These are phyloP conservation scores for Saturnispora bothae DNA, from an alignment of 805 yeast genomes.

Conservation along the genomic window DNA sequence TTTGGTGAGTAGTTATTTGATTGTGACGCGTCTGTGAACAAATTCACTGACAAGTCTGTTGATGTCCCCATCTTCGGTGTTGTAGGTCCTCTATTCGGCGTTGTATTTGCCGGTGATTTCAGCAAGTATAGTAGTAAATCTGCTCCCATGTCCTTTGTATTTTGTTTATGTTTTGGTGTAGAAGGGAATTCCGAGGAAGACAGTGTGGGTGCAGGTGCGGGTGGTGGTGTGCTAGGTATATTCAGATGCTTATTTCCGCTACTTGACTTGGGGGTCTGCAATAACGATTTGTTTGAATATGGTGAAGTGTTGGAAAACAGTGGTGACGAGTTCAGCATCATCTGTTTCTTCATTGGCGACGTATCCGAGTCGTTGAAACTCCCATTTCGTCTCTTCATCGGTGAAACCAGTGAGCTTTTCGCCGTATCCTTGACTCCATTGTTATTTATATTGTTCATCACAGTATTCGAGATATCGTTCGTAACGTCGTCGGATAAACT, in stretches of 20 bases:
- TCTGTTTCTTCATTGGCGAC: constrained; percentile 22
- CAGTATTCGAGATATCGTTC: constrained; percentile 14
- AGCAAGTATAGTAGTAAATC: constrained; percentile 73
- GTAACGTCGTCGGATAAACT: constrained; percentile 14
- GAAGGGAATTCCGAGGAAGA: constrained; percentile 15
- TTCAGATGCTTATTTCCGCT: constrained; percentile 12
- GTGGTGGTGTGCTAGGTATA: constrained; percentile 26
- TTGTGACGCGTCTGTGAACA: neutral
- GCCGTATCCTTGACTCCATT: constrained; percentile 6
- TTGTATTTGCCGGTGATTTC: constrained; percentile 49
- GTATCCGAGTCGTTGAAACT: constrained; percentile 12
- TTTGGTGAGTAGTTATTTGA: constrained; percentile 16
- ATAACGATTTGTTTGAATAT: constrained; percentile 11
- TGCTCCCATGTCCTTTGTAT: constrained; percentile 51
- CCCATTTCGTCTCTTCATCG: constrained; percentile 21
- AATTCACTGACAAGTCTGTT: neutral
- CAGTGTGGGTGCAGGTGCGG: constrained; percentile 5
- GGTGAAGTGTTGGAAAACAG: constrained; percentile 18
- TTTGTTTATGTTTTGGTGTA: constrained; percentile 21
- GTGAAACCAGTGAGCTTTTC: constrained; percentile 16
- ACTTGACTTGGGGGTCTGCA: constrained; percentile 14
- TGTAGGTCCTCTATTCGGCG: constrained; percentile 16
- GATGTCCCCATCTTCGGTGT: constrained; percentile 21
- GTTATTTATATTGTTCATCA: constrained; percentile 13
- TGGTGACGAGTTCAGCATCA: constrained; percentile 23